Base-by-base conservation (phyloP, 352 stramenopile species). In the Pythium periplocum region DNA sequence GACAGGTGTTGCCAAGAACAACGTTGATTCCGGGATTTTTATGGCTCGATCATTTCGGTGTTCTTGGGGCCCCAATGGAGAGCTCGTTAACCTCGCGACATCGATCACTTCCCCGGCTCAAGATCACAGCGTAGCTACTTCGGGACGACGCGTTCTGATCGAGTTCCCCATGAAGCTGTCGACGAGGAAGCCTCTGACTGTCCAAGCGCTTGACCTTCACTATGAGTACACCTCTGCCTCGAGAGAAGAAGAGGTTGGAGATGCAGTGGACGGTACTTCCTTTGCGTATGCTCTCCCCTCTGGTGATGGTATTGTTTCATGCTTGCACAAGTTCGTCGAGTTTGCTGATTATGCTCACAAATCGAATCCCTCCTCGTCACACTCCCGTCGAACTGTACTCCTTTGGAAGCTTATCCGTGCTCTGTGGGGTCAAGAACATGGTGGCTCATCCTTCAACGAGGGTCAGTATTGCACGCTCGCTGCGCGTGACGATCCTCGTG, bases 31-130 rank as follows among this genome's bases (percentile, higher is more conserved):
- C 6, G 77, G 77, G 0, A 69, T 93, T 42, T 90, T 89, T 40
- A 86, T 91, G 66, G 71, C 77, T 11, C 80, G 81, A 10, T 90
- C 83, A 43, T 91, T 91, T 71, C 80, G 83, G 17, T 90, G 81
- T 44, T 89, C 78, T 5, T 93, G 80, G 78, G 83, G 83, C 1
- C 83, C 83, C 30, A 86, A 87, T 33, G 83, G 83, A 2, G 74
- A 88, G 41, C 50, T 93, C 1, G 73, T 90, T 42, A 87, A 90
- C 57, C 52, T 83, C 5, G 55, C 42, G 31, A 57, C 26, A 42
- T 54, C 55, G 39, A 33, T 43, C 40, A 60, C 62, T 51, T 54
- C 41, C 26, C 17, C 17, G 17, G 17, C 17, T 26, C 17, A 26
- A 26, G 17, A 26, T 26, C 17, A 26, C 17, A 26, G 17, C 17